Percentiles rank a stretch among this genome's conserved stretches.
Conservation (phyloP, 345 rosid species). For the Eutrema yunnanense region DNA sequence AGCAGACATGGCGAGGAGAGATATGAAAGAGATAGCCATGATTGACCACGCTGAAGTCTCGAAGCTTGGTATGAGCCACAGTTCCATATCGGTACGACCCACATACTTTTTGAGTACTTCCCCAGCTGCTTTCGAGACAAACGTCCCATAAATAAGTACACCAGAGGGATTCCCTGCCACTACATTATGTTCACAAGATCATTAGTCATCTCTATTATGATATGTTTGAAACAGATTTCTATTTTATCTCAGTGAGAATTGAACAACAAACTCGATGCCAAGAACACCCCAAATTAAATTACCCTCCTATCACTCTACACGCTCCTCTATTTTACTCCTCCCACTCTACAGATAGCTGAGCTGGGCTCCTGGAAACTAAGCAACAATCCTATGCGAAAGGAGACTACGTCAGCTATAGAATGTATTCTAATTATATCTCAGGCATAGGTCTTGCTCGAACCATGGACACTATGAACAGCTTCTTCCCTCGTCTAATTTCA, state of each 20-base stretch:
- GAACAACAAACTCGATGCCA: not conserved
- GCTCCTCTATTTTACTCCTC: no score
- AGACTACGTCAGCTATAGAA: no score
- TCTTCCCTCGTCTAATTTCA: not conserved
- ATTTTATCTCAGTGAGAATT: no score
- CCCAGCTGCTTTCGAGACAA: constrained; percentile 73
- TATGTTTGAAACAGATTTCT: no score
- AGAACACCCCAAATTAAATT: not conserved
- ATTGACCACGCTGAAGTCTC: constrained; percentile 93
- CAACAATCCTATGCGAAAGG: no score
- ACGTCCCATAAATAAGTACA: constrained; percentile 65
- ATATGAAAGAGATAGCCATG: constrained; percentile 90
- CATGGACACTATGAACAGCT: not conserved
- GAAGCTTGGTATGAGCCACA: constrained; percentile 72
- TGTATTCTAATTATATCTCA: not conserved
- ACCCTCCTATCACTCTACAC: no score
- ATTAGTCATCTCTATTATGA: not conserved
- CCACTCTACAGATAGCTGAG: no score
- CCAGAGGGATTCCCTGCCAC: constrained; percentile 95
- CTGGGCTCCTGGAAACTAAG: no score
- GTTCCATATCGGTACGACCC: constrained; percentile 50
- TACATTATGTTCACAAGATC: constrained; percentile 29
- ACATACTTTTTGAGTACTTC: constrained; percentile 50
- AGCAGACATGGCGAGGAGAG: constrained; percentile 95
- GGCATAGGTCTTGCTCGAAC: not conserved